These are phyloP conservation scores for Suhomyces vadensis DNA, from an alignment of 805 yeast species.

Conservation along the genomic window DNA sequence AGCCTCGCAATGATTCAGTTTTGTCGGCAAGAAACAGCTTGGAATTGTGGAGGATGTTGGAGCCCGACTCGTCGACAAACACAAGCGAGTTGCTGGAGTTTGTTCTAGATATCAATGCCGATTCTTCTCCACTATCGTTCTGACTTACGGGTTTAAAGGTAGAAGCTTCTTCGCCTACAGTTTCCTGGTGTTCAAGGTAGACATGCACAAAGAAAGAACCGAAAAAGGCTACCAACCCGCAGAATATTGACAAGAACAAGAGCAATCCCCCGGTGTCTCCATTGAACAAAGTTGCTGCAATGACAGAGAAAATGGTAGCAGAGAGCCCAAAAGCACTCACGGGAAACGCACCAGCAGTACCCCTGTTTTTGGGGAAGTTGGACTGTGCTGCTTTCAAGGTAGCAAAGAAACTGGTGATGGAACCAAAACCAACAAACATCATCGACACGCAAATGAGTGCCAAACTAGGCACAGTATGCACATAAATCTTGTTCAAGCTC, in stretches of 20 bases:
- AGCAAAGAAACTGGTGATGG: slow-evolving; percentile 63
- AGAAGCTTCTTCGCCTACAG: slow-evolving; percentile 13
- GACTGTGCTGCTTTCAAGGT: slow-evolving; percentile 54
- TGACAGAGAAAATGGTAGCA: slow-evolving; percentile 61
- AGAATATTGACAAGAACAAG: slow-evolving; percentile 52
- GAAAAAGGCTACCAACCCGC: slow-evolving; percentile 47
- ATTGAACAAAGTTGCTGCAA: slow-evolving; percentile 54
- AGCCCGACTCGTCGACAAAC: background rate
- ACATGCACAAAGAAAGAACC: slow-evolving; percentile 49
- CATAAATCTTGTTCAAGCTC: slow-evolving; percentile 50
- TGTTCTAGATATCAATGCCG: slow-evolving; percentile 5
- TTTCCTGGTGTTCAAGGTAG: slow-evolving; percentile 31
- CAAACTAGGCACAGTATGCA: slow-evolving; percentile 39
- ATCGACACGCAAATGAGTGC: slow-evolving; percentile 49
- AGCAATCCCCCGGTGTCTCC: slow-evolving; percentile 57
- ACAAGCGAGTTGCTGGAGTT: slow-evolving; percentile 4
- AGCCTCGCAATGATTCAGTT: slow-evolving; percentile 26
- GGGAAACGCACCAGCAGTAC: slow-evolving; percentile 68
- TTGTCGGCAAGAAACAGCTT: background rate
- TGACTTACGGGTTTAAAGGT: background rate
- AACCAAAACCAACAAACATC: slow-evolving; percentile 62
- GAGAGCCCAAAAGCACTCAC: slow-evolving; percentile 71
- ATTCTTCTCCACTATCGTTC: slow-evolving; percentile 6
- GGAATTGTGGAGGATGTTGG: background rate
- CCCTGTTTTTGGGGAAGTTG: slow-evolving; percentile 71